Evolutionary conservation across 2,329 filamentous ascomycete species (phyloP).

Genomic region (Capronia americana): DNA sequence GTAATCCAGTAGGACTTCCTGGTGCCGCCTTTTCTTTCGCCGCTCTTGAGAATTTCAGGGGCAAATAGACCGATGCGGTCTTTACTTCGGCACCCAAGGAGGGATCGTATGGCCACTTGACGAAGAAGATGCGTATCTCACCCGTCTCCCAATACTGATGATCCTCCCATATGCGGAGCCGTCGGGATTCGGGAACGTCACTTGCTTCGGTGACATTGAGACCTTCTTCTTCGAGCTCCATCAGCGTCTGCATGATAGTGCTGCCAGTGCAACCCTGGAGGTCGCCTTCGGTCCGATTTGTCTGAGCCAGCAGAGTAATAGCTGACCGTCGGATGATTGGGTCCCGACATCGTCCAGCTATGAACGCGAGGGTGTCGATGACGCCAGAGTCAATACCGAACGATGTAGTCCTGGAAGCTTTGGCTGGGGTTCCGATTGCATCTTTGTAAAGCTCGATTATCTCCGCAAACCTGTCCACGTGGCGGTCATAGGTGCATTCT

Average conservation of each 20-base stretch:
- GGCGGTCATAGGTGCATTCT: conserved; percentile 40
- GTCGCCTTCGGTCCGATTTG: conserved; percentile 37
- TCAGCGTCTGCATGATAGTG: conserved; percentile 32
- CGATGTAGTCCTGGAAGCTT: conserved; percentile 30
- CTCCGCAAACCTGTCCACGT: conserved; percentile 39
- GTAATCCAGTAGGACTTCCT: conserved; percentile 28
- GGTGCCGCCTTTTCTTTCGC: conserved; percentile 26
- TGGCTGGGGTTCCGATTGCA: conserved; percentile 36
- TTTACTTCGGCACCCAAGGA: conserved; percentile 31
- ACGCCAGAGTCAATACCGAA: conserved; percentile 45
- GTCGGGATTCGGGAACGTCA: conserved; percentile 33
- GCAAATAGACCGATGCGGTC: conserved; percentile 28
- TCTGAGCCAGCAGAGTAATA: conserved; percentile 38
- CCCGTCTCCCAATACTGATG: conserved; percentile 39
- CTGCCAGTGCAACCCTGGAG: conserved; percentile 35
- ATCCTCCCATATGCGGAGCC: conserved; percentile 38
- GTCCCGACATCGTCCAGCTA: conserved; percentile 43
- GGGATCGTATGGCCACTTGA: conserved; percentile 37
- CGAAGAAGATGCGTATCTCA: conserved; percentile 36
- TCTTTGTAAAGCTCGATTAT: conserved; percentile 40
- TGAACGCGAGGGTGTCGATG: conserved; percentile 40
- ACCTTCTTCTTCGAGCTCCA: conserved; percentile 36
- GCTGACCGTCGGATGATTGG: conserved; percentile 42
- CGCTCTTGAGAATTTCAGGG: conserved; percentile 26
- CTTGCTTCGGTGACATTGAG: conserved; percentile 25